These are phyloP conservation scores for Thymus mandschuricus DNA, from an alignment of 257 asterid genomes.

Conservation along the genomic window DNA sequence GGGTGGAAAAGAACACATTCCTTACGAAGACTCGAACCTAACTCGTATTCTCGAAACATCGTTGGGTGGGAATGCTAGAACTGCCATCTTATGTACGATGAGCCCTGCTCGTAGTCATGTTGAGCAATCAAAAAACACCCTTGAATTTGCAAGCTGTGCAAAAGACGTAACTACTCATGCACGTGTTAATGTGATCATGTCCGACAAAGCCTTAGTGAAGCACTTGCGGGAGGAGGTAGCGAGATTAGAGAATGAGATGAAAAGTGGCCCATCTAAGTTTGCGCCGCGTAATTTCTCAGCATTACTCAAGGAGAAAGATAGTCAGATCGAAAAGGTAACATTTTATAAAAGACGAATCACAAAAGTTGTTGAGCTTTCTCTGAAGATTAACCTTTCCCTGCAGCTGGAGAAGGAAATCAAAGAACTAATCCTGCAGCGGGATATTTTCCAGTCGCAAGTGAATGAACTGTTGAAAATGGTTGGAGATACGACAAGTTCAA, in stretches of 20 bases:
- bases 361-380: constrained; percentile 8
- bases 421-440: constrained; percentile 78
- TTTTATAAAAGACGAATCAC: neutral
- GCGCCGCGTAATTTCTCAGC: constrained; percentile 50
- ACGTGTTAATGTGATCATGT: constrained; percentile 69
- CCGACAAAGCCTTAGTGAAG: constrained; percentile 74
- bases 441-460: constrained; percentile 72
- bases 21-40: constrained; percentile 86
- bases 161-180: constrained; percentile 81
- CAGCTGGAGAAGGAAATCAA: constrained; percentile 83
- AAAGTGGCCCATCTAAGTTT: constrained; percentile 43
- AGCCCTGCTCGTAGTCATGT: constrained; percentile 83
- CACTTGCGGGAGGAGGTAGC: constrained; percentile 77
- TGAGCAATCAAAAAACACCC: constrained; percentile 87
- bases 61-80: constrained; percentile 76
- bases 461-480: constrained; percentile 57
- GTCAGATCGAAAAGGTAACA: constrained; percentile 74
- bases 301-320: constrained; percentile 66
- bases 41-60: constrained; percentile 82
- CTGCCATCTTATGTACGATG: constrained; percentile 83
- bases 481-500: constrained; percentile 56
- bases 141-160: constrained; percentile 85
- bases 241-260: constrained; percentile 73
- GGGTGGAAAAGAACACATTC: constrained; percentile 69
- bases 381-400: constrained; percentile 30